A percentile compares a stretch with the other conserved stretches of the same genome.
phyloP scores from a whole-genome alignment of 2,329 filamentous ascomycete genomes.

The Curvularia lunata region DNA sequence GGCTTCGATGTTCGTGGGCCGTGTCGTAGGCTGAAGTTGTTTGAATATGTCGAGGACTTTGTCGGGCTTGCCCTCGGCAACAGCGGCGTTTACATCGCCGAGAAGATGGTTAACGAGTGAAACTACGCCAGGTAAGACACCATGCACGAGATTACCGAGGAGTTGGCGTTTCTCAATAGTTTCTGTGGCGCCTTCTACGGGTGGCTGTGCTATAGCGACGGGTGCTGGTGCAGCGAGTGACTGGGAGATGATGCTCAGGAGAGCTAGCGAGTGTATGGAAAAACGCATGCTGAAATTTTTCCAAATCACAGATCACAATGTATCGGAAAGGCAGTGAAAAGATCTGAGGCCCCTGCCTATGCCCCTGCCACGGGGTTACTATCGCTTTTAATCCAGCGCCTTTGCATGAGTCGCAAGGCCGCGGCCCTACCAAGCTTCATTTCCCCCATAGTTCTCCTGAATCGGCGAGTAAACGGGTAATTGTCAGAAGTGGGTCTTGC shows the following conservation, averaged over 20 bases:
- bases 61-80: conserved; percentile 19
- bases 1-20: conserved; percentile 26
- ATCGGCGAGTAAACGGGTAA: conserved; percentile 1
- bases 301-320: neutral
- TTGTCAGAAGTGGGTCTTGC: conserved; percentile 5
- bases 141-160: conserved; percentile 6
- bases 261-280: conserved; percentile 12
- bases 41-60: conserved; percentile 23
- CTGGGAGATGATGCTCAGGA: conserved; percentile 19
- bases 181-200: neutral
- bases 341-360: neutral
- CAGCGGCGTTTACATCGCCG: conserved; percentile 21
- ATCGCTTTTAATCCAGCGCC: conserved; percentile 2
- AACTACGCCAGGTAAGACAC: conserved; percentile 14
- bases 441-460: neutral
- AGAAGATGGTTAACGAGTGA: conserved; percentile 19
- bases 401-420: conserved; percentile 8
- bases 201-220: conserved; percentile 1
- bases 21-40: conserved; percentile 21
- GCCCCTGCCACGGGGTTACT: neutral
- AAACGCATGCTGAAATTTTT: conserved; percentile 18
- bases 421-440: neutral
- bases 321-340: neutral
- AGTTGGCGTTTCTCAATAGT: conserved; percentile 22
- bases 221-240: conserved; percentile 16